Evolutionary conservation across 2,329 filamentous ascomycete genomes (phyloP), one percentile per base, ranked within the genome.

Genomic region (Cercospora zeae-maydis): DNA sequence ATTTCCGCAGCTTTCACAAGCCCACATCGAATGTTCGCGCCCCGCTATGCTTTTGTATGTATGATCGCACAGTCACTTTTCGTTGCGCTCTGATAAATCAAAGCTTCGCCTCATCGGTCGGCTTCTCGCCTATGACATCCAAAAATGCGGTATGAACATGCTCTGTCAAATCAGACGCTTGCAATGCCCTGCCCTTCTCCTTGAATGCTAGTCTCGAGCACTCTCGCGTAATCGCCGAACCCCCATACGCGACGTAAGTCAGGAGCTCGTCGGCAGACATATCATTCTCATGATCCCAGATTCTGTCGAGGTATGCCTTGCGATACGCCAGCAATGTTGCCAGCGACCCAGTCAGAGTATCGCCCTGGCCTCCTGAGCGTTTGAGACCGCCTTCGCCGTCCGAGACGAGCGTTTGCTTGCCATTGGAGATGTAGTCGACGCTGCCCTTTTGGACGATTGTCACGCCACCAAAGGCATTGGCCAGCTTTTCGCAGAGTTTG

Each of bases 161-260:
- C 16, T 95, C 92, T 0, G 93, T 97, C 74, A 99, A 78, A 77
- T 98, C 95, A 69, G 90, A 92, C 0, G 95, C 95, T 79, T 98
- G 95, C 74, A 99, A 79, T 73, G 90, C 92, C 67, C 95, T 85
- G 0, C 95, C 93, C 72, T 88, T 91, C 76, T 93, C 90, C 70
- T 85, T 82, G 77, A 96, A 99, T 0, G 95, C 95, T 63, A 93
- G 80, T 55, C 91, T 85, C 19, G 93, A 97, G 74, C 90, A 96
- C 75, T 96, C 92, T 76, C 93, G 87, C 63, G 95, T 98, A 61
- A 99, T 86, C 19, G 88, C 86, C 71, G 90, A 91, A 1, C 93
- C 95, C 0, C 90, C 93, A 79, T 90, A 97, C 0, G 91, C 93
- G 14, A 88, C 91, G 66, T 96, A 78, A 27, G 89, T 83, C 64